phyloP scores from a whole-genome alignment of 495 filamentous ascomycete species.

The Terfezia claveryi region DNA sequence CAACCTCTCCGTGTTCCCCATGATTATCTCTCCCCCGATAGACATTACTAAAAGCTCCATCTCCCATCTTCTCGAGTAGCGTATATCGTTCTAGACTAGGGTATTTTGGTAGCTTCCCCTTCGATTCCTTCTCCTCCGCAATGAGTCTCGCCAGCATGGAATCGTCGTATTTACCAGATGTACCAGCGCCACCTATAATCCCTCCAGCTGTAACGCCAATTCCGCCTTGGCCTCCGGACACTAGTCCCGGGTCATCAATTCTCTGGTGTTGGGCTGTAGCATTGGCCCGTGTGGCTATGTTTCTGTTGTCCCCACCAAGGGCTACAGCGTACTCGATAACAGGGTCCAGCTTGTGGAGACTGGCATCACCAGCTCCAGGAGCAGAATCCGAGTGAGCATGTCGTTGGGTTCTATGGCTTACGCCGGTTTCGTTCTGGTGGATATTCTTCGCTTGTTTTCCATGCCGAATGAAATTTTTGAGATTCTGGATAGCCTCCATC shows the following conservation, averaged over 20 bases:
- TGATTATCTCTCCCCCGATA: constrained; percentile 59
- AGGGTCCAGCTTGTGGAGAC: constrained; percentile 17
- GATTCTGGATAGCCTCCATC: constrained; percentile 33
- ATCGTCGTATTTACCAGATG: constrained; percentile 34
- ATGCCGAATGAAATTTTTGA: constrained; percentile 97
- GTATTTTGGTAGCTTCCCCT: constrained; percentile 71
- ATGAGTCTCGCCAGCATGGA: constrained; percentile 61
- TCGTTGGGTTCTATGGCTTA: constrained; percentile 29
- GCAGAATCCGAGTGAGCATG: constrained; percentile 32
- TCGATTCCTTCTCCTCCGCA: constrained; percentile 67
- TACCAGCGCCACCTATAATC: constrained; percentile 7
- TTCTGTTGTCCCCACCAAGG: constrained; percentile 31
- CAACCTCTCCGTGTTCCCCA: constrained; percentile 53
- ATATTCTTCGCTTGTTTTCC: constrained; percentile 61
- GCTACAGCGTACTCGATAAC: constrained; percentile 28
- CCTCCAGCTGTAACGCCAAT: constrained; percentile 6
- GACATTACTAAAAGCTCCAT: constrained; percentile 97
- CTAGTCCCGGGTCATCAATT: constrained; percentile 20
- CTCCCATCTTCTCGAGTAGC: constrained; percentile 91
- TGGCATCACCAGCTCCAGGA: constrained; percentile 24
- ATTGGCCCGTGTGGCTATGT: constrained; percentile 42
- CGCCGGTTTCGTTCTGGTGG: constrained; percentile 29
- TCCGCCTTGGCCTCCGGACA: constrained; percentile 8
- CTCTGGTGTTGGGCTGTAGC: constrained; percentile 26
- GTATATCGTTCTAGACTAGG: constrained; percentile 82